These are phyloP conservation scores for Aspergillus persii DNA, from an alignment of 2,329 filamentous ascomycete genomes.

Conservation along the genomic window DNA sequence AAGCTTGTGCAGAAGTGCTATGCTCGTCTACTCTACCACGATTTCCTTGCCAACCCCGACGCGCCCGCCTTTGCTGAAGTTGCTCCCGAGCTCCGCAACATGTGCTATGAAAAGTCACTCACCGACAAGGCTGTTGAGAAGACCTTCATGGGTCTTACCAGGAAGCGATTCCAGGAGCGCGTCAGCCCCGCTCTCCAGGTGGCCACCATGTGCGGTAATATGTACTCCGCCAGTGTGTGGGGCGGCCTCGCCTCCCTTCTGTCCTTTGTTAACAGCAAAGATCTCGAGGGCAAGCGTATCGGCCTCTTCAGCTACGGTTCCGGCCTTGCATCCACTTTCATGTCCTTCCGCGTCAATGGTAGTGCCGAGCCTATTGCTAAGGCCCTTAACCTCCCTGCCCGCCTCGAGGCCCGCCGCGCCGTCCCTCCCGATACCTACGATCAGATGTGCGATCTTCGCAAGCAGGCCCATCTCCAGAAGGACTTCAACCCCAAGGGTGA, in stretches of 20 bases:
- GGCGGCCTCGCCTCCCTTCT: conserved; percentile 60
- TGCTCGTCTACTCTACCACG: conserved; percentile 79
- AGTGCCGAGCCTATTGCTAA: conserved; percentile 46
- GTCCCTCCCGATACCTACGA: conserved; percentile 18
- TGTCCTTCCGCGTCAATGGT: conserved; percentile 65
- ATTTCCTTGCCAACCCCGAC: conserved; percentile 71
- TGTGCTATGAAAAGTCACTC: conserved; percentile 76
- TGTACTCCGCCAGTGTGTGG: conserved; percentile 62
- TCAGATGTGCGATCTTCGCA: conserved; percentile 75
- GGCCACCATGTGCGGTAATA: conserved; percentile 70
- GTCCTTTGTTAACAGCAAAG: conserved; percentile 60
- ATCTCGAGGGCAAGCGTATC: conserved; percentile 68
- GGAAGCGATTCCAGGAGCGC: conserved; percentile 79
- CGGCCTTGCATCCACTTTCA: conserved; percentile 66
- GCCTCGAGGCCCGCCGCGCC: no score
- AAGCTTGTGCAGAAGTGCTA: conserved; percentile 88
- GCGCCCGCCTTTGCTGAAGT: conserved; percentile 70
- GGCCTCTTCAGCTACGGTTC: conserved; percentile 78
- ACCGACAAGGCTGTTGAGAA: conserved; percentile 82
- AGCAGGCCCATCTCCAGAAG: conserved; percentile 81
- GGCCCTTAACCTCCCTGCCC: no score
- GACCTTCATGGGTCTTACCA: conserved; percentile 78
- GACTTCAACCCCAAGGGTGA: conserved; percentile 67
- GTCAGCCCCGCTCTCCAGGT: conserved; percentile 72
- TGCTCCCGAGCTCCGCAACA: conserved; percentile 70